These are phyloP conservation scores for Colletotrichum sp. DNA, from an alignment of 2,329 filamentous ascomycete species.

Conservation along the genomic window DNA sequence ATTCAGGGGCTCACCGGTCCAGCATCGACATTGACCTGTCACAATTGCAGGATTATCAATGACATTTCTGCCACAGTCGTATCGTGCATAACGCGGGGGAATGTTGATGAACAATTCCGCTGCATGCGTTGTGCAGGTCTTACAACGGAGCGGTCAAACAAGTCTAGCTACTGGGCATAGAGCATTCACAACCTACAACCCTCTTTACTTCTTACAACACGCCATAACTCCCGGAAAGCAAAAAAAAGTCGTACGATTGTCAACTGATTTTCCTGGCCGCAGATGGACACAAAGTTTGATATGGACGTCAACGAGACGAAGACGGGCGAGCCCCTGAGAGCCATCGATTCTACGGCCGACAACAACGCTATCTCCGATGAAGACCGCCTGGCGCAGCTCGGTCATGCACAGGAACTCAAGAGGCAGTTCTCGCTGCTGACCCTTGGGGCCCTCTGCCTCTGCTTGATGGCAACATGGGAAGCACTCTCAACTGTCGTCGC, in stretches of 20 bases:
- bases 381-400: constrained; percentile 29
- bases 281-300: not conserved
- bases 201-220: not conserved
- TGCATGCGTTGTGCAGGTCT: not conserved
- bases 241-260: not conserved
- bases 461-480: constrained; percentile 58
- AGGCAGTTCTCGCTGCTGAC: constrained; percentile 45
- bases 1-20: not conserved
- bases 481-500: constrained; percentile 50
- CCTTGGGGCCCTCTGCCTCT: constrained; percentile 46
- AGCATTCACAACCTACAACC: not conserved
- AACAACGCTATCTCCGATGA: constrained; percentile 16
- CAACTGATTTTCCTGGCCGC: not conserved
- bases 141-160: not conserved
- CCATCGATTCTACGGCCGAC: not conserved
- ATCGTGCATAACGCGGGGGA: not conserved
- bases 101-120: not conserved
- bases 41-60: not conserved
- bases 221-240: not conserved
- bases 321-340: not conserved
- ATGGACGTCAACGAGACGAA: not conserved
- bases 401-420: constrained; percentile 33
- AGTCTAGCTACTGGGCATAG: not conserved
- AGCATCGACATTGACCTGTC: not conserved
- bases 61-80: not conserved